phyloP scores from a whole-genome alignment of 192 early-diverging fungal species.

The Allomyces macrogynus region DNA sequence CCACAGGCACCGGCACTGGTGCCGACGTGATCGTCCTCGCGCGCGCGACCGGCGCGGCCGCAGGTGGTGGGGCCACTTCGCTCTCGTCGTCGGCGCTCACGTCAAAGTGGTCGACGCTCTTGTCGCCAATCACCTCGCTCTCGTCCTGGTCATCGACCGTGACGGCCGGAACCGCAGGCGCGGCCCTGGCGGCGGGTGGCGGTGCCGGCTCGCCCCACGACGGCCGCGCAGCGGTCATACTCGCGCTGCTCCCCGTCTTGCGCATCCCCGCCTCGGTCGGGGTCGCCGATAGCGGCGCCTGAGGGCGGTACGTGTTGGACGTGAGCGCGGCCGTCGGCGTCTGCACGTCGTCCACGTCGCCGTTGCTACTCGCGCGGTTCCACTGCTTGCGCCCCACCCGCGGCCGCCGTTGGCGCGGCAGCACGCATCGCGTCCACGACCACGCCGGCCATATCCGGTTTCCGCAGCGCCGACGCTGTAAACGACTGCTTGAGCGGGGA shows the following conservation, averaged over 20 bases:
- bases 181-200: not conserved
- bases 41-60: not conserved
- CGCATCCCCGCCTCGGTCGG: not conserved
- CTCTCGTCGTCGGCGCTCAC: no score
- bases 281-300: not conserved
- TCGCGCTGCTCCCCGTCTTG: not conserved
- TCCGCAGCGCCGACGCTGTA: not conserved
- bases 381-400: not conserved
- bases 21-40: no score
- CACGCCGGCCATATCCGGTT: not conserved
- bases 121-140: not conserved
- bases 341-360: not conserved
- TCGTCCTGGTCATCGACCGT: not conserved
- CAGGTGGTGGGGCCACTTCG: no score
- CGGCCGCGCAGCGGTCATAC: not conserved
- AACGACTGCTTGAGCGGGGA: not conserved
- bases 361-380: not conserved
- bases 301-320: not conserved
- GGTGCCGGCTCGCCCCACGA: not conserved
- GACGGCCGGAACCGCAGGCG: not conserved
- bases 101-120: not conserved
- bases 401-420: not conserved
- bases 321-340: not conserved
- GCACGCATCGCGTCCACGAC: no score
- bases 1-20: not conserved